Percentiles rank a stretch among this genome's conserved stretches.
Evolutionary conservation across 257 asterid species (phyloP).

Genomic region (Solanum bukasovii): DNA sequence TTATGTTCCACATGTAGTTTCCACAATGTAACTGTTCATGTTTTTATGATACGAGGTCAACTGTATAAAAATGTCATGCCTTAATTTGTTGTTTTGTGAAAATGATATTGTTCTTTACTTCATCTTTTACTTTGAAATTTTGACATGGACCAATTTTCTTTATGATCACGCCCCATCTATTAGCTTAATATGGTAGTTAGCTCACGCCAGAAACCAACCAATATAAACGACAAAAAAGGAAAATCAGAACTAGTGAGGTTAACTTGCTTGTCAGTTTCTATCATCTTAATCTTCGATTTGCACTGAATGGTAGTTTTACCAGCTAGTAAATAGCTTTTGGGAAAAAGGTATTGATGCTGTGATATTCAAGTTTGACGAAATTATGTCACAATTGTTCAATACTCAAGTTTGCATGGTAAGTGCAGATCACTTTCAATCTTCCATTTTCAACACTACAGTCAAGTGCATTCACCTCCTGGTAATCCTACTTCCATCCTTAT

Average conservation of each 20-base stretch:
- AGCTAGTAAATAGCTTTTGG: background rate
- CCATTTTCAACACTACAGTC: background rate
- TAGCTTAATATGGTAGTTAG: background rate
- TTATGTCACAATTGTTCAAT: background rate
- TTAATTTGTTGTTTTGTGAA: background rate
- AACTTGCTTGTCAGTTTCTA: background rate
- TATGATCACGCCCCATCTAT: background rate
- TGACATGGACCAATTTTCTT: background rate
- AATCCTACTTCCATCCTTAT: background rate
- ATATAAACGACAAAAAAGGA: background rate
- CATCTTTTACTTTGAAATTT: background rate
- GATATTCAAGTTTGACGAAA: background rate
- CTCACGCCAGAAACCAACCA: background rate
- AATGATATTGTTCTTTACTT: background rate
- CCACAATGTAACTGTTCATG: slow-evolving; percentile 7
- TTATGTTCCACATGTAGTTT: slow-evolving; percentile 16
- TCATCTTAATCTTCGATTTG: background rate
- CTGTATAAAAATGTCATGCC: slow-evolving; percentile 8
- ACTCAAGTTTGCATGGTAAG: background rate
- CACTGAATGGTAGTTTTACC: background rate
- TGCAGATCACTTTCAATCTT: background rate
- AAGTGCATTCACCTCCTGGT: background rate
- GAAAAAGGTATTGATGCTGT: background rate
- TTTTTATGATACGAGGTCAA: background rate
- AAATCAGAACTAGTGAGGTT: background rate